Evolutionary conservation across 1,139 yeast genomes (phyloP), one percentile per base, ranked within the genome.

Genomic region (Lodderomyces parapsilosis): DNA sequence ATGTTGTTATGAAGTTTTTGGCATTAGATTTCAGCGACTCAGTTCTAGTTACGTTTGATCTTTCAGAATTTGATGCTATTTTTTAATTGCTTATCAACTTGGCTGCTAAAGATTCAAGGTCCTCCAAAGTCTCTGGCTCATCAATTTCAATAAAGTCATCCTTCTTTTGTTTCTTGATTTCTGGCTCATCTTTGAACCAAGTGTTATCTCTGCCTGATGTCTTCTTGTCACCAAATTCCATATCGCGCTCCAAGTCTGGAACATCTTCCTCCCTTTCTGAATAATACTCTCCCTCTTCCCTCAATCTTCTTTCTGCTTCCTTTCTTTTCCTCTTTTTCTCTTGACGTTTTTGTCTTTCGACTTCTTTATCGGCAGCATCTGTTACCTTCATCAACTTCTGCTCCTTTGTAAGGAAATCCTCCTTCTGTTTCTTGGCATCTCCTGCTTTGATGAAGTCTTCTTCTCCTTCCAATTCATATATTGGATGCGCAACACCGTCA

Each of bases 281-380:
- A 9, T 60, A 65, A 14, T 56, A 61, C 6, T 60, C 71, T 4
- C 52, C 59, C 37, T 74, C 86, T 49, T 76, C 78, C 43, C 58
- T 57, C 31, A 65, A 63, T 42, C 65, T 59, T 58, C 80, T 78
- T 65, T 87, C 93, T 23, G 80, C 70, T 59, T 93, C 99, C 65
- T 85, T 83, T 61, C 96, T 78, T 65, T 81, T 82, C 59, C 97
- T 78, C 68, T 91, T 91, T 82, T 89, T 91, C 52, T 91, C 99
- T 45, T 78, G 83, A 54, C 82, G 80, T 71, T 90, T 93, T 51
- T 81, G 83, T 57, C 77, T 83, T n/a, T 90, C 96, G n/a, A 83
- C 62, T 43, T 66, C 74, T 60, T 91, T 93, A 68, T 93, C 99
- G 37, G 76, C 81, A 17, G 71, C 63, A 70, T 94, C 99, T 3